phyloP scores from a whole-genome alignment of 2,329 filamentous ascomycete species.

The Epichloe aotearoae region DNA sequence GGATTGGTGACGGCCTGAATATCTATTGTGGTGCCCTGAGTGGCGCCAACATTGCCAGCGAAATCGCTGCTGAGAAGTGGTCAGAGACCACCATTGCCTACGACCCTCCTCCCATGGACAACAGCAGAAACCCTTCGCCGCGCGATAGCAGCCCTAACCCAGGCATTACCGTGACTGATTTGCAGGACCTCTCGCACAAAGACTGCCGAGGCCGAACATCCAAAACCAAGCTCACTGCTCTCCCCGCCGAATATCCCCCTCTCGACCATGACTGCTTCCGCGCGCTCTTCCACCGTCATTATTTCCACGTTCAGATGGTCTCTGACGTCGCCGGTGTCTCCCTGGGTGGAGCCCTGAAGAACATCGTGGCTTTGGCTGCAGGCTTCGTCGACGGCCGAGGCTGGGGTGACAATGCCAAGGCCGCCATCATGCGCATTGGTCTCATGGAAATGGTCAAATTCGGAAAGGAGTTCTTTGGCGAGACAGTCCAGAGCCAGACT shows the following conservation, averaged over 20 bases:
- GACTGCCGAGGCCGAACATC: conserved; percentile 55
- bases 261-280: conserved; percentile 76
- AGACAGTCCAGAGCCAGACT: conserved; percentile 66
- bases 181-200: conserved; percentile 49
- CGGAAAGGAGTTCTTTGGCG: conserved; percentile 80
- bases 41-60: conserved; percentile 89
- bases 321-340: conserved; percentile 95
- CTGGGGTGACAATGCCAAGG: conserved; percentile 98
- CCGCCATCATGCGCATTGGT: conserved; percentile 94
- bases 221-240: conserved; percentile 56
- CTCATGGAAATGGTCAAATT: conserved; percentile 95
- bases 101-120: conserved; percentile 68
- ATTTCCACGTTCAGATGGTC: conserved; percentile 94
- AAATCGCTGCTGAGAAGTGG: conserved; percentile 92
- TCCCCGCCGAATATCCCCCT: conserved; percentile 73
- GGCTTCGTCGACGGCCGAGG: conserved; percentile 91
- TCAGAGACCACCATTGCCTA: conserved; percentile 96
- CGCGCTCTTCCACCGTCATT: conserved; percentile 83
- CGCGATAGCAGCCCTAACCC: conserved; percentile 34
- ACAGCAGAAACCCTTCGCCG: conserved; percentile 58
- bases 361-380: conserved; percentile 86
- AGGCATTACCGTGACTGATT: conserved; percentile 36
- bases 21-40: conserved; percentile 96
- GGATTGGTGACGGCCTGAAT: conserved; percentile 76
- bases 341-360: conserved; percentile 88